These are phyloP conservation scores for Xylaria sp. DNA, from an alignment of 2,329 filamentous ascomycete genomes.

Conservation along the genomic window DNA sequence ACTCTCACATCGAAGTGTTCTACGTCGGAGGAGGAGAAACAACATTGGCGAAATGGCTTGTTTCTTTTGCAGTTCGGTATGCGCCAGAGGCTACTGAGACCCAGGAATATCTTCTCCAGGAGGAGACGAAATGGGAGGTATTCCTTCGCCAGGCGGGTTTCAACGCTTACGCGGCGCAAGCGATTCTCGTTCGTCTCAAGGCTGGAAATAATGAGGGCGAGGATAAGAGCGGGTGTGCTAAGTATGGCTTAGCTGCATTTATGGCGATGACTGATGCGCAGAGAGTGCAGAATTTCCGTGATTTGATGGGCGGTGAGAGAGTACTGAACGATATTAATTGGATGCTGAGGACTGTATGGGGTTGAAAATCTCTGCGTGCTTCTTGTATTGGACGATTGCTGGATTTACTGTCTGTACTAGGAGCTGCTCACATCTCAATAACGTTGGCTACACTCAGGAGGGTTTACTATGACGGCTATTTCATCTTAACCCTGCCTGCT, in stretches of 20 bases:
- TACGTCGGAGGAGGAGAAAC: slow-evolving; percentile 63
- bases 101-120: slow-evolving; percentile 56
- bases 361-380: slow-evolving; percentile 42
- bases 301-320: slow-evolving; percentile 63
- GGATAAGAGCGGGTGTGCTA: slow-evolving; percentile 31
- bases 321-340: slow-evolving; percentile 64
- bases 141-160: slow-evolving; percentile 74
- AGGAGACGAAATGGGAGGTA: slow-evolving; percentile 74
- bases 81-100: slow-evolving; percentile 45
- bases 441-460: slow-evolving; percentile 16
- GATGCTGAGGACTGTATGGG: slow-evolving; percentile 64
- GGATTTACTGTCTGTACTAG: slow-evolving; percentile 31
- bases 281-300: slow-evolving; percentile 62
- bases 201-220: slow-evolving; percentile 42
- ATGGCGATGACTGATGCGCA: slow-evolving; percentile 65
- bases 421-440: slow-evolving; percentile 17
- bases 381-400: slow-evolving; percentile 13
- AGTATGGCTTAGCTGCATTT: slow-evolving; percentile 64
- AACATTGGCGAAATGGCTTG: slow-evolving; percentile 66
- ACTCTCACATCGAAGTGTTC: slow-evolving; percentile 54
- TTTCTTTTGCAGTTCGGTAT: slow-evolving; percentile 62
- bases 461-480: background rate
- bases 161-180: slow-evolving; percentile 78
- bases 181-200: slow-evolving; percentile 64
- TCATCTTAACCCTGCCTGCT: background rate